phyloP scores from a whole-genome alignment of 768 basidiomycete species.

The Sporobolomyces pararoseus region DNA sequence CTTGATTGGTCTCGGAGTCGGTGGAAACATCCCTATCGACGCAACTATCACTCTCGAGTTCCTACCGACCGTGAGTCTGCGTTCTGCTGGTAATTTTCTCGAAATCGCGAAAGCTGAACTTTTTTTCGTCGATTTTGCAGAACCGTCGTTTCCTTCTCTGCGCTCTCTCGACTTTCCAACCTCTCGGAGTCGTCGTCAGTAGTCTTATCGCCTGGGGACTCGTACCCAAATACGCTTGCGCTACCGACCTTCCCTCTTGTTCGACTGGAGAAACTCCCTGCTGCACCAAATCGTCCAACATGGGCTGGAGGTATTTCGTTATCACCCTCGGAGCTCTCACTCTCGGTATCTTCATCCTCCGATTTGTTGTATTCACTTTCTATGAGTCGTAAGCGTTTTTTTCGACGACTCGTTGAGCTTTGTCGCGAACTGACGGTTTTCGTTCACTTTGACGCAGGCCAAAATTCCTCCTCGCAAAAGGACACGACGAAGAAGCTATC shows the following conservation, averaged over 20 bases:
- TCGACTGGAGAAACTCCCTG: constrained; percentile 45
- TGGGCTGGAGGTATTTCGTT: constrained; percentile 52
- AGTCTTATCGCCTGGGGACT: constrained; percentile 23
- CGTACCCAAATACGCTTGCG: constrained; percentile 43
- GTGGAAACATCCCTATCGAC: constrained; percentile 53
- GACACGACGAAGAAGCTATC: constrained; percentile 50
- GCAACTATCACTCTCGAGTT: constrained; percentile 51
- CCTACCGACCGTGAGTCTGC: constrained; percentile 44
- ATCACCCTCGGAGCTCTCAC: constrained; percentile 49
- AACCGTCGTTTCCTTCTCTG: constrained; percentile 38
- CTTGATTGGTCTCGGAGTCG: constrained; percentile 47
- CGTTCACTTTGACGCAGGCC: constrained; percentile 40
- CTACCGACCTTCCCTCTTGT: constrained; percentile 16
- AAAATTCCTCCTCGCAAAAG: constrained; percentile 51
- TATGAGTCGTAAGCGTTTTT: constrained; percentile 21
- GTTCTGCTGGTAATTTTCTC: neutral
- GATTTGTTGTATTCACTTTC: constrained; percentile 51
- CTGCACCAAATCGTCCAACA: constrained; percentile 49
- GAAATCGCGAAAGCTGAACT: neutral
- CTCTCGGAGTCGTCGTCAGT: constrained; percentile 49
- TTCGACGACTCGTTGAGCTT: neutral
- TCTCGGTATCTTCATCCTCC: constrained; percentile 49
- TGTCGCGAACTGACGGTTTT: neutral
- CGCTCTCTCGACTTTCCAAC: constrained; percentile 51
- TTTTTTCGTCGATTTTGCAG: neutral